phyloP scores from a whole-genome alignment of 2,329 filamentous ascomycete genomes.

The Coniochaeta hoffmannii region DNA sequence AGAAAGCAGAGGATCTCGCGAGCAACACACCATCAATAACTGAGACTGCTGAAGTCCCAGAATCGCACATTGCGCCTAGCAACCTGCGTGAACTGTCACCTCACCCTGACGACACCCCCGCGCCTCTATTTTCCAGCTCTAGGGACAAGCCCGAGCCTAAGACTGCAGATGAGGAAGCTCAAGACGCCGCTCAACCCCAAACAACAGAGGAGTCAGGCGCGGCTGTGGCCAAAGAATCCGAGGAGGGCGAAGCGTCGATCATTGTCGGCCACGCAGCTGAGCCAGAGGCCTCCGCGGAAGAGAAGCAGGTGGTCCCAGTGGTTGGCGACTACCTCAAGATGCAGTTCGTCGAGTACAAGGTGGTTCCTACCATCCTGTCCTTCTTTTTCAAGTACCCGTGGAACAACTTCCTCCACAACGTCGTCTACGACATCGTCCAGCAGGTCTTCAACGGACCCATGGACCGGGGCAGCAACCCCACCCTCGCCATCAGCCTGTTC shows the following conservation, averaged over 20 bases:
- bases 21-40: slow-evolving; percentile 7
- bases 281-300: slow-evolving; percentile 11
- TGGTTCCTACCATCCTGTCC: slow-evolving; percentile 90
- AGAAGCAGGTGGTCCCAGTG: slow-evolving; percentile 41
- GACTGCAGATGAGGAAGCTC: not conserved
- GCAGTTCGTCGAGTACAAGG: slow-evolving; percentile 88
- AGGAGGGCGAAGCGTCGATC: slow-evolving; percentile 20
- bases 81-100: not conserved
- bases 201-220: not conserved
- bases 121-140: slow-evolving; percentile 45
- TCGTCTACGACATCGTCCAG: slow-evolving; percentile 97
- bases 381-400: slow-evolving; percentile 99
- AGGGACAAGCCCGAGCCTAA: not conserved
- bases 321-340: slow-evolving; percentile 94
- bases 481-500: slow-evolving; percentile 85
- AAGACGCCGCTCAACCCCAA: not conserved
- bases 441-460: slow-evolving; percentile 98
- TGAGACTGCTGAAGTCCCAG: slow-evolving; percentile 17
- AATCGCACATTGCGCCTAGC: slow-evolving; percentile 17
- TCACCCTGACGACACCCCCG: slow-evolving; percentile 53
- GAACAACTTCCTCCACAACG: slow-evolving; percentile 99
- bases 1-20: slow-evolving; percentile 3
- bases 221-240: slow-evolving; percentile 5
- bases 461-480: slow-evolving; percentile 89
- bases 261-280: slow-evolving; percentile 17